Base-by-base conservation (phyloP, 2,329 filamentous ascomycete species). In the Daldinia sp. region DNA sequence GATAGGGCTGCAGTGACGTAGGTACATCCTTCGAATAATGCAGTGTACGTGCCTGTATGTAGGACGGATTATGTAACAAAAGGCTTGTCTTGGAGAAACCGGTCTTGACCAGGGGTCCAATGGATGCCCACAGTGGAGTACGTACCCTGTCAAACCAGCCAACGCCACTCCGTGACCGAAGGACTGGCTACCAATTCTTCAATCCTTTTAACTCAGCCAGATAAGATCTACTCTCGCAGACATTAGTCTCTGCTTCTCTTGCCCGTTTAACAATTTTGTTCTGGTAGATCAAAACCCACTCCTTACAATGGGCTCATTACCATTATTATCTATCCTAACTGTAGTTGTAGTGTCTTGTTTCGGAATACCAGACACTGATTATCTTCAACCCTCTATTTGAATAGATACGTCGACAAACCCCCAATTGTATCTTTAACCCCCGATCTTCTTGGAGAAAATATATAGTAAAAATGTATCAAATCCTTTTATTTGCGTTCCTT, bases 401-500 rank as follows among this genome's bases (percentile, higher is more conserved):
- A 60, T 35, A 35, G 33, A 10, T 35, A 35, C 13, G 4, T 9
- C 10, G 33, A 35, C 10, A 35, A n/a, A 41, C 55, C 42, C 59
- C 28, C 28, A 28, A 20, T 53, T 18, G 26, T 20, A 20, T 18
- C 18, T 30, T 23, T 30, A n/a, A 41, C 56, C 42, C 59, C 30
- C 30, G n/a, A 42, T 39, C 48, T 30, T 41, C 15, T 46, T 55
- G 12, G 51, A 60, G 26, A 37, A 23, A 42, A 30, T 7, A 48
- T 59, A 50, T 23, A 63, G 37, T 42, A 68, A 46, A 46, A 42
- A 79, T 79, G 77, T 71, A 76, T 63, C 69, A 74, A 37, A 74
- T 85, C 44, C 61, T 85, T 30, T 65, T 83, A 60, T 56, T 82
- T 42, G 73, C 69, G 20, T 60, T 80, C 61, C 72, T 83, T 56